Conservation (phyloP, 2,329 filamentous ascomycete species). For the Alternaria sp. region DNA sequence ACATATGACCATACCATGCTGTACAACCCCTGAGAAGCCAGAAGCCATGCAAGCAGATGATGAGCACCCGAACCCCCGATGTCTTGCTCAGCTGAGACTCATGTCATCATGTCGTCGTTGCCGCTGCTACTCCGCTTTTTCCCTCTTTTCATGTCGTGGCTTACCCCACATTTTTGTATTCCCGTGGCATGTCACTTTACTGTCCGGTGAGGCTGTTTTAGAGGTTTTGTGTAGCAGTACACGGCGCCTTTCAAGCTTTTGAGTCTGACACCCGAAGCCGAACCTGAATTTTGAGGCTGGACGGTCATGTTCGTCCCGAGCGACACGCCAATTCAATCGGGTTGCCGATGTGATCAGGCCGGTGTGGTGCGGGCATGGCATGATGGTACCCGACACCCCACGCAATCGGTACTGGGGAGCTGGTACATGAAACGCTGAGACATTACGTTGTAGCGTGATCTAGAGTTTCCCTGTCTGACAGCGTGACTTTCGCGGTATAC, state of each 20-base stretch:
- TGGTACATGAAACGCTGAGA: background rate
- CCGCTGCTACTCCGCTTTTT: background rate
- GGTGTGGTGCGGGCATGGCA: background rate
- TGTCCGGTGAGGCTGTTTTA: slow-evolving; percentile 26
- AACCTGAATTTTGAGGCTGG: background rate
- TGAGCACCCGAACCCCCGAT: background rate
- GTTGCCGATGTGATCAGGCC: background rate
- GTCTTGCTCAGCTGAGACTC: slow-evolving; percentile 24
- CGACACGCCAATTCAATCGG: background rate
- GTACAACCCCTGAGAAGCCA: background rate
- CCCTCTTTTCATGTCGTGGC: background rate
- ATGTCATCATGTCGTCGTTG: slow-evolving; percentile 18
- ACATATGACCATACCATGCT: background rate
- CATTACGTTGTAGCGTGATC: background rate
- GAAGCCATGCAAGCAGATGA: background rate
- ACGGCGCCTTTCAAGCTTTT: background rate
- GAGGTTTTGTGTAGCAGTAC: background rate
- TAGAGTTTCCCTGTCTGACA: background rate
- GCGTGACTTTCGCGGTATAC: background rate
- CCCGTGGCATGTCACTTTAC: slow-evolving; percentile 13
- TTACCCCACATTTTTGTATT: slow-evolving; percentile 35
- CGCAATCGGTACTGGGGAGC: background rate
- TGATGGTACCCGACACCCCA: background rate
- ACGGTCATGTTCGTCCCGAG: background rate
- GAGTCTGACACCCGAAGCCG: background rate